Conservation (phyloP, 495 filamentous ascomycete genomes). For the Penicillium soppii region DNA sequence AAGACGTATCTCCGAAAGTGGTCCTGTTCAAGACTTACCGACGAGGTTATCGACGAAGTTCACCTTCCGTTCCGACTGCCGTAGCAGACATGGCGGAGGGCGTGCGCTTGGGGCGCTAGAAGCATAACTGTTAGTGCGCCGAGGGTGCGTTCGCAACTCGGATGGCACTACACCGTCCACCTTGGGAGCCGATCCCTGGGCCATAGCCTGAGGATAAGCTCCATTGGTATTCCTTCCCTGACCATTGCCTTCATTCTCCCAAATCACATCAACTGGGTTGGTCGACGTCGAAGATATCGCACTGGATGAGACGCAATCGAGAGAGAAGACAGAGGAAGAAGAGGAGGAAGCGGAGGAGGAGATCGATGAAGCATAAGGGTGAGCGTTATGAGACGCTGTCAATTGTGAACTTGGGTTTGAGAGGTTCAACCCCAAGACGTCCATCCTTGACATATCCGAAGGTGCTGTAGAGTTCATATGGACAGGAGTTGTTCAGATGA, state of each 20-base stretch:
- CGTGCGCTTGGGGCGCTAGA: slow-evolving; percentile 54
- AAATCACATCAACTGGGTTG: slow-evolving; percentile 47
- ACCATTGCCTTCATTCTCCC: slow-evolving; percentile 46
- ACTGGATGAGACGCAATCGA: slow-evolving; percentile 55
- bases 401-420: slow-evolving; percentile 40
- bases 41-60: slow-evolving; percentile 97
- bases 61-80: slow-evolving; percentile 90
- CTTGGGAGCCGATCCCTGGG: slow-evolving; percentile 30
- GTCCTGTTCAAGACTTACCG: slow-evolving; percentile 67
- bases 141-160: slow-evolving; percentile 77
- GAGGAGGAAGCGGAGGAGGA: slow-evolving; percentile 73
- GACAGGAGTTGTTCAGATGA: slow-evolving; percentile 7
- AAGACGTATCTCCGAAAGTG: slow-evolving; percentile 9
- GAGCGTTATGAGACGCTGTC: slow-evolving; percentile 39
- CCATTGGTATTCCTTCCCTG: slow-evolving; percentile 23
- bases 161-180: slow-evolving; percentile 53
- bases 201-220: slow-evolving; percentile 28
- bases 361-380: slow-evolving; percentile 66
- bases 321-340: slow-evolving; percentile 79
- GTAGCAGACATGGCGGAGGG: slow-evolving; percentile 77
- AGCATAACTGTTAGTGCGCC: slow-evolving; percentile 61
- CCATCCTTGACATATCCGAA: slow-evolving; percentile 50
- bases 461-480: slow-evolving; percentile 25
- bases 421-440: slow-evolving; percentile 48
- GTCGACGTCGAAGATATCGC: slow-evolving; percentile 50